A percentile compares a stretch with the other conserved stretches of the same genome.
phyloP scores from a whole-genome alignment of 805 yeast genomes.

The Kockiozyma suomiensis region DNA sequence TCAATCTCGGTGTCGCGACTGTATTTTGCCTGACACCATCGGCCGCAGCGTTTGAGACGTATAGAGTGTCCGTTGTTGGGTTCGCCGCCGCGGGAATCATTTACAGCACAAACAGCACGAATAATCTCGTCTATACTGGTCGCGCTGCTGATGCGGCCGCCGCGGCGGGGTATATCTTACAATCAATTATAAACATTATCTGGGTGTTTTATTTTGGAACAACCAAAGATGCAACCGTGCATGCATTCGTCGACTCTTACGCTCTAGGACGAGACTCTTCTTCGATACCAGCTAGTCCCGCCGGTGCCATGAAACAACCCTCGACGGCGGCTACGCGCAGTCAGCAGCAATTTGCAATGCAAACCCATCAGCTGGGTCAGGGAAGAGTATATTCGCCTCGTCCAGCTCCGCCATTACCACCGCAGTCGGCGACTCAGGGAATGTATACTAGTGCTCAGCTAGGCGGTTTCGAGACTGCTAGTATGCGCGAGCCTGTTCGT shows the following conservation, averaged over 20 bases:
- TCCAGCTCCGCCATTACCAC: not conserved
- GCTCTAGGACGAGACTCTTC: constrained; percentile 15
- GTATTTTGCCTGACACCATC: constrained; percentile 47
- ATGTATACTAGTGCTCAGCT: constrained; percentile 46
- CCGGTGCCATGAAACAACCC: not conserved
- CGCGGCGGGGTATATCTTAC: constrained; percentile 85
- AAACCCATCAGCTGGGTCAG: not conserved
- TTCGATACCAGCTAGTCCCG: not conserved
- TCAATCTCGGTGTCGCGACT: constrained; percentile 56
- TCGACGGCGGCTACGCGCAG: not conserved
- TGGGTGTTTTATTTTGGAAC: constrained; percentile 93
- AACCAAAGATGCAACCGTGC: constrained; percentile 83
- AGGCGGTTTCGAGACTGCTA: constrained; percentile 46
- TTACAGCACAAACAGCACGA: constrained; percentile 82
- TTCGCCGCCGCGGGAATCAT: constrained; percentile 71
- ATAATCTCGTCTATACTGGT: constrained; percentile 69
- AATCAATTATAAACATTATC: constrained; percentile 72
- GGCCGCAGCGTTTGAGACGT: constrained; percentile 65
- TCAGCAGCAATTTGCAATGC: not conserved
- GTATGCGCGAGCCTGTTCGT: constrained; percentile 32
- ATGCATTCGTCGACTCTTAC: constrained; percentile 81
- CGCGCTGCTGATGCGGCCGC: constrained; percentile 76
- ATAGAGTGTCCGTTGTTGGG: constrained; percentile 58
- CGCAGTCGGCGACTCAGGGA: constrained; percentile 7
- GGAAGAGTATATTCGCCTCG: constrained; percentile 11